Percentiles rank a stretch among this genome's conserved stretches.
phyloP scores from a whole-genome alignment of 192 early-diverging fungal species.

The Umbelopsis isabellina region DNA sequence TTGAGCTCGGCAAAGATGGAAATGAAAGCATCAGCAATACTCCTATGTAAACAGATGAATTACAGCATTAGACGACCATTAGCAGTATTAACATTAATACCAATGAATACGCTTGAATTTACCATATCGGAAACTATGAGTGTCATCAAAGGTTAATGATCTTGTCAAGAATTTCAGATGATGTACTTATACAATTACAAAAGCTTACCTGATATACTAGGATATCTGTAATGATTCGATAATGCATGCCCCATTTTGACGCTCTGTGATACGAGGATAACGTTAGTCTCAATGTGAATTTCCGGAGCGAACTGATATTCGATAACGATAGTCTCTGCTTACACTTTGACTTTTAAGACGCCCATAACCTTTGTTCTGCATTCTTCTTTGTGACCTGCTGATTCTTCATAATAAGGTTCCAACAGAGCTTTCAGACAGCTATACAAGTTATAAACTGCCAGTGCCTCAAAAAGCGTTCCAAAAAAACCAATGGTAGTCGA shows the following conservation, averaged over 20 bases:
- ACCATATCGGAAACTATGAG: conserved; percentile 39
- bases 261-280: conserved; percentile 6
- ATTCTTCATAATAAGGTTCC: conserved; percentile 35
- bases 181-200: neutral
- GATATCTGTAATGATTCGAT: conserved; percentile 42
- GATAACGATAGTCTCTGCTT: neutral
- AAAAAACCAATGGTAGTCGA: conserved; percentile 39
- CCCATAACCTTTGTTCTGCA: conserved; percentile 33
- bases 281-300: neutral
- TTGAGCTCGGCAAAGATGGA: conserved; percentile 40
- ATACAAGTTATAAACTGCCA: conserved; percentile 44
- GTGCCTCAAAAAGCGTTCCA: conserved; percentile 38
- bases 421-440: conserved; percentile 35
- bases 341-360: conserved; percentile 34
- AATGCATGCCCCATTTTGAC: conserved; percentile 44
- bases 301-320: neutral
- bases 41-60: conserved; percentile 6
- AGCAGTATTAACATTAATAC: too few species aligned
- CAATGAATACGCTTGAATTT: neutral
- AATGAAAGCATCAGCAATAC: conserved; percentile 34
- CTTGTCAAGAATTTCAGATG: neutral
- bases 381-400: conserved; percentile 24
- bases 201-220: conserved; percentile 30
- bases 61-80: neutral
- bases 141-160: too few species aligned